These are phyloP conservation scores for Hypoxylon sp. DNA, from an alignment of 2,329 filamentous ascomycete species.

Conservation along the genomic window DNA sequence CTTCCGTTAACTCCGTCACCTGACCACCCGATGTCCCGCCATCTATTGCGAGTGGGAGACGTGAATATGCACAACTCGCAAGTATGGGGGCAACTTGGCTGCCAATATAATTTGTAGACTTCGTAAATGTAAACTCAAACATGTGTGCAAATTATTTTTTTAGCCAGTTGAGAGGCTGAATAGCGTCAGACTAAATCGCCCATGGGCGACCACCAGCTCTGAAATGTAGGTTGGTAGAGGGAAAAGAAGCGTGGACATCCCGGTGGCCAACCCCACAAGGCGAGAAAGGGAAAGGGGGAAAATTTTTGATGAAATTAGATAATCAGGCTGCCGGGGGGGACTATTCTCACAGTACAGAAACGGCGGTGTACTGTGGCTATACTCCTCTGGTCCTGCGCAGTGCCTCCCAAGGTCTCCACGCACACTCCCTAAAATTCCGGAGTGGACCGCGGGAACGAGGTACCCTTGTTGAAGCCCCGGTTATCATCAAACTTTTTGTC, in stretches of 20 bases:
- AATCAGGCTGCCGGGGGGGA: not conserved
- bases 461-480: conserved; percentile 27
- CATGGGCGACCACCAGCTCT: too few species aligned
- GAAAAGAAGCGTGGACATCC: not conserved
- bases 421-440: conserved; percentile 13
- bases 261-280: not conserved
- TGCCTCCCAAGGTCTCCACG: conserved; percentile 7
- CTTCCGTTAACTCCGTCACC: conserved; percentile 15
- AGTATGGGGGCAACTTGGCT: too few species aligned
- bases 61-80: not conserved
- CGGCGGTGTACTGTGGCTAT: not conserved
- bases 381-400: not conserved
- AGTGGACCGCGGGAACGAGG: conserved; percentile 23
- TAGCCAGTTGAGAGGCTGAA: too few species aligned
- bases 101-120: too few species aligned
- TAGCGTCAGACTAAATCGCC: too few species aligned
- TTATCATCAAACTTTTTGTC: conserved; percentile 39
- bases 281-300: not conserved
- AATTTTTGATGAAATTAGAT: conserved; percentile 1
- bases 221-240: not conserved
- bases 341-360: not conserved
- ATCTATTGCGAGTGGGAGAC: not conserved
- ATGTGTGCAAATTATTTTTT: too few species aligned
- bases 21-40: conserved; percentile 12
- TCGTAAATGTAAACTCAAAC: too few species aligned